Evolutionary conservation across 768 basidiomycete species (phyloP).

Genomic region (Phaeotremella skinneri): DNA sequence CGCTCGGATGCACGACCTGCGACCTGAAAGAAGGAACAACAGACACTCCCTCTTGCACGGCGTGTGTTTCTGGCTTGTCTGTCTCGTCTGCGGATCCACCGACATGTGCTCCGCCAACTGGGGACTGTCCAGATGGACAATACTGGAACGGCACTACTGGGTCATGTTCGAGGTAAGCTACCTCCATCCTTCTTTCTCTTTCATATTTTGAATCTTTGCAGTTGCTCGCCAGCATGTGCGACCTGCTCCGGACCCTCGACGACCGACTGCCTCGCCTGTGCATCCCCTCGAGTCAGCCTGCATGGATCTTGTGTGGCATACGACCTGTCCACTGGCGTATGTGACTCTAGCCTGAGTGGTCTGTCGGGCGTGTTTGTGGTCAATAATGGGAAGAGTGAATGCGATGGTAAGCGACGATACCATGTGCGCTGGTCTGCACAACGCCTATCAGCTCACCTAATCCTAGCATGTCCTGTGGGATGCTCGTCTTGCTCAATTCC

Average conservation of each 20-base stretch:
- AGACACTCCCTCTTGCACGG: conserved; percentile 25
- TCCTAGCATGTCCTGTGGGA: conserved; percentile 45
- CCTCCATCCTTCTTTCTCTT: not conserved
- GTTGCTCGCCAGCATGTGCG: conserved; percentile 49
- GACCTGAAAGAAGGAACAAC: conserved; percentile 21
- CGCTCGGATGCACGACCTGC: conserved; percentile 41
- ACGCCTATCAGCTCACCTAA: not conserved
- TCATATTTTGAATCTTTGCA: conserved; percentile 8
- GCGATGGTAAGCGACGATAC: conserved; percentile 49
- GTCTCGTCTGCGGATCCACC: conserved; percentile 27
- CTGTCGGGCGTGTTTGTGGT: conserved; percentile 41
- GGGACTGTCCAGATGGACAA: conserved; percentile 34
- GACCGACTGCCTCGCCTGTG: conserved; percentile 44
- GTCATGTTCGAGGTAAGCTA: conserved; percentile 38
- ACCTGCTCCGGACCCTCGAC: conserved; percentile 45
- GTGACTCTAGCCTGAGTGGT: conserved; percentile 35
- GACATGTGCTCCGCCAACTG: conserved; percentile 20
- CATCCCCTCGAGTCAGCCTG: conserved; percentile 41
- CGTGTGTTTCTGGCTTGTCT: conserved; percentile 18
- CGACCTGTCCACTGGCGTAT: conserved; percentile 35
- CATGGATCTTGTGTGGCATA: conserved; percentile 43
- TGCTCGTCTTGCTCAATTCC: conserved; percentile 44
- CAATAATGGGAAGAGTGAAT: conserved; percentile 36
- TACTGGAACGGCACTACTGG: conserved; percentile 35
- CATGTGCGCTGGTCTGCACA: too few species aligned